phyloP scores from a whole-genome alignment of 2,329 filamentous ascomycete species.

The Onygenales sp. region DNA sequence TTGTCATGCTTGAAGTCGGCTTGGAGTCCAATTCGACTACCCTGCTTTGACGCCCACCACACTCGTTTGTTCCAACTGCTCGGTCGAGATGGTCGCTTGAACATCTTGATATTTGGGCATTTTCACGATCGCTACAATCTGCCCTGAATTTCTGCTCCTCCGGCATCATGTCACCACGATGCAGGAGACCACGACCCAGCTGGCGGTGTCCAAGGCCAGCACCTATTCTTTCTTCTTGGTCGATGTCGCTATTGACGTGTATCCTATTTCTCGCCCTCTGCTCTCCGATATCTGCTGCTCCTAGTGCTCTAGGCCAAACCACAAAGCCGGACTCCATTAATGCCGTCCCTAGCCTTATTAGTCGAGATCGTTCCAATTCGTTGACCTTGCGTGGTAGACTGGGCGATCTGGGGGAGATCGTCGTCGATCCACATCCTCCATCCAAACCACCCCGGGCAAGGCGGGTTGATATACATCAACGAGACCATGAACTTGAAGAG shows the following conservation, averaged over 20 bases:
- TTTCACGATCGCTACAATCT: background rate
- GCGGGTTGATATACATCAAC: background rate
- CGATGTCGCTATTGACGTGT: conserved; percentile 5
- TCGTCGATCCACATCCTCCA: conserved; percentile 9
- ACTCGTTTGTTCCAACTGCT: conserved; percentile 1
- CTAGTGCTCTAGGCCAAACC: background rate
- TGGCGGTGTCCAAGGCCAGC: conserved; percentile 5
- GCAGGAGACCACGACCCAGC: conserved; percentile 17
- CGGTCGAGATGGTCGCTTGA: background rate
- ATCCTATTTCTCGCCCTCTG: background rate
- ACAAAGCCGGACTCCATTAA: background rate
- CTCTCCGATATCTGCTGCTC: background rate
- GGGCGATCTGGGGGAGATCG: conserved; percentile 12
- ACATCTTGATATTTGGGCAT: background rate
- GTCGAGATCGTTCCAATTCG: background rate
- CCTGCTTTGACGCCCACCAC: background rate
- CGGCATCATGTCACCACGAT: background rate
- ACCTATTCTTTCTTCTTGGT: background rate
- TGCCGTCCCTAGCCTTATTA: background rate
- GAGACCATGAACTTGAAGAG: background rate
- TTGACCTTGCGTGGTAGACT: background rate
- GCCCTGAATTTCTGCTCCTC: background rate
- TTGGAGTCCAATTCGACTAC: too few species aligned
- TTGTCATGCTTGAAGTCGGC: too few species aligned
- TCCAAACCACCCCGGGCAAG: background rate